These are phyloP conservation scores for Coemansia guatemalensis DNA, from an alignment of 192 early-diverging fungal species.

Conservation along the genomic window DNA sequence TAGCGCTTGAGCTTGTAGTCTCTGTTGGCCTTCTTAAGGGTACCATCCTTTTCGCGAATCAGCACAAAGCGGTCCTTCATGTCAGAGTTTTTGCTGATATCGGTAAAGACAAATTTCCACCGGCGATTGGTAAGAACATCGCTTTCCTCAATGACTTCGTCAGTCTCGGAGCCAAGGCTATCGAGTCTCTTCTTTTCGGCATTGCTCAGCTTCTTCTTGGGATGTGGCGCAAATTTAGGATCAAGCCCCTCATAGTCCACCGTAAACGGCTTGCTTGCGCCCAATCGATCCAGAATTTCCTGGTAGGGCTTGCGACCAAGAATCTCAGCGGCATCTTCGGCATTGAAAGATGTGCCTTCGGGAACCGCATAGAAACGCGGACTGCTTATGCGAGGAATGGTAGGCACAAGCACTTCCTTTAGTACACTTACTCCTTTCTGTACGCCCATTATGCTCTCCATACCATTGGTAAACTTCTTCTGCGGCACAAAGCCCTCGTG, in stretches of 20 bases:
- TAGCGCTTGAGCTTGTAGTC: conserved; percentile 54
- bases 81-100: conserved; percentile 50
- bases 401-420: conserved; percentile 59
- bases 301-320: conserved; percentile 67
- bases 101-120: conserved; percentile 63
- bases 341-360: conserved; percentile 71
- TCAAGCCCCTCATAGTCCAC: conserved; percentile 48
- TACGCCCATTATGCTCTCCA: conserved; percentile 83
- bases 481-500: conserved; percentile 58
- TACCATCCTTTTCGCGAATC: conserved; percentile 62
- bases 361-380: conserved; percentile 82
- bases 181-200: conserved; percentile 22
- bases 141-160: conserved; percentile 42
- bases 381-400: conserved; percentile 59
- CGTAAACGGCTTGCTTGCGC: conserved; percentile 46
- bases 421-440: neutral
- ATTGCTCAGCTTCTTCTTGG: conserved; percentile 21
- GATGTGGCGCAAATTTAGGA: conserved; percentile 34
- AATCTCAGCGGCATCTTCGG: conserved; percentile 77
- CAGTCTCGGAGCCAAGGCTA: conserved; percentile 22
- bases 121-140: conserved; percentile 37
- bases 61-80: conserved; percentile 56
- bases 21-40: conserved; percentile 52
- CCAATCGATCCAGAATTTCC: conserved; percentile 44
- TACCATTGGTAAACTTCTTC: conserved; percentile 69